Conservation (phyloP, 2,329 filamentous ascomycete species). For the Clonostachys chloroleuca region DNA sequence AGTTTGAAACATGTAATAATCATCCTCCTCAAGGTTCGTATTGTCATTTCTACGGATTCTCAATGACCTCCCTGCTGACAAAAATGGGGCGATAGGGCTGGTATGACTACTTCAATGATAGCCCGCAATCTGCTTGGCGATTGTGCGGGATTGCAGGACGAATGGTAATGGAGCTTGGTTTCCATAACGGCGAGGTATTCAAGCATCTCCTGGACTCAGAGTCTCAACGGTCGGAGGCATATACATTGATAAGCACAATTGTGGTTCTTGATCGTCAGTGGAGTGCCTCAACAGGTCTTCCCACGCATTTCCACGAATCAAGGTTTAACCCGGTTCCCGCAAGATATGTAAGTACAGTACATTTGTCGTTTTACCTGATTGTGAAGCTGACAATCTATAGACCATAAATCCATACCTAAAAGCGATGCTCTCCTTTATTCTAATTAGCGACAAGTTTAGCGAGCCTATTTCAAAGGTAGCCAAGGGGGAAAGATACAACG, state of each 20-base stretch:
- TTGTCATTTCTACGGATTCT: not conserved
- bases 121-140: slow-evolving; percentile 13
- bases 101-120: slow-evolving; percentile 16
- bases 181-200: slow-evolving; percentile 15
- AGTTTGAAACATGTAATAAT: slow-evolving; percentile 2
- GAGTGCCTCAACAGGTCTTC: slow-evolving; percentile 8
- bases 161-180: slow-evolving; percentile 16
- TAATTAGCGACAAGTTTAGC: slow-evolving; percentile 12
- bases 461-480: slow-evolving; percentile 7
- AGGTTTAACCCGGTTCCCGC: slow-evolving; percentile 3
- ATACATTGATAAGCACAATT: slow-evolving; percentile 5
- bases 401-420: slow-evolving; percentile 7
- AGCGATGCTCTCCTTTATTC: slow-evolving; percentile 9
- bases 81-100: slow-evolving; percentile 2
- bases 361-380: not conserved
- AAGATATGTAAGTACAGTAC: not conserved
- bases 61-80: not conserved
- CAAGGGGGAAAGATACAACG: slow-evolving; percentile 8
- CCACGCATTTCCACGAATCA: slow-evolving; percentile 6
- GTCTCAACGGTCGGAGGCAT: slow-evolving; percentile 1
- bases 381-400: not conserved
- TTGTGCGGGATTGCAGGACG: slow-evolving; percentile 17
- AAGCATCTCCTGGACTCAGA: slow-evolving; percentile 7
- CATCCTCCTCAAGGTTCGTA: slow-evolving; percentile 1
- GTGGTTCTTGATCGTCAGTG: slow-evolving; percentile 9